Evolutionary conservation across 1,284 basidiomycete species (phyloP).

Genomic region (Irpex rosettiformis): DNA sequence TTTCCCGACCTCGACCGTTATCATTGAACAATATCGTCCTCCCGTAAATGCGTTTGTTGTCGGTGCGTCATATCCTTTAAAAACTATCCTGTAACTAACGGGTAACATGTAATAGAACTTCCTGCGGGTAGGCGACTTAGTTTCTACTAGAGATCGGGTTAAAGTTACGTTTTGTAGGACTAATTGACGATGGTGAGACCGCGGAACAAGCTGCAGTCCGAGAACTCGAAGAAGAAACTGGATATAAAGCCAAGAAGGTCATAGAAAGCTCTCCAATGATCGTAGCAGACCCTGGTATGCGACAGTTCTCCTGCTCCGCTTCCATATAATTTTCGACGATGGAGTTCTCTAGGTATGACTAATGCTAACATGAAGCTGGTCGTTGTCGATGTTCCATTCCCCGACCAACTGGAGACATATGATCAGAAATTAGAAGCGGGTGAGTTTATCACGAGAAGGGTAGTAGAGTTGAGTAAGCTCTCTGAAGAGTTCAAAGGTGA

Average conservation of each 20-base stretch:
- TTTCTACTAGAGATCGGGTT: background rate
- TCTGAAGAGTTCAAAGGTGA: slow-evolving; percentile 64
- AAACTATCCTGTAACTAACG: background rate
- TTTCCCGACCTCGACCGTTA: slow-evolving; percentile 70
- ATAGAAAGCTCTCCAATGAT: slow-evolving; percentile 66
- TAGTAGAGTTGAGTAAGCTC: slow-evolving; percentile 68
- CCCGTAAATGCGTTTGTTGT: slow-evolving; percentile 73
- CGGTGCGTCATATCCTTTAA: slow-evolving; percentile 39
- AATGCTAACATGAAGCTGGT: slow-evolving; percentile 81
- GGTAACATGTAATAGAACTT: slow-evolving; percentile 50
- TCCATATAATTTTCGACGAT: background rate
- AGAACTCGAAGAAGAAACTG: slow-evolving; percentile 90
- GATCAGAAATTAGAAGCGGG: slow-evolving; percentile 73
- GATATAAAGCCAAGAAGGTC: slow-evolving; percentile 67
- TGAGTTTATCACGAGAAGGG: slow-evolving; percentile 74
- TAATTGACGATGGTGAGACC: slow-evolving; percentile 81
- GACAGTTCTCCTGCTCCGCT: background rate
- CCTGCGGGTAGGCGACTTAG: slow-evolving; percentile 58
- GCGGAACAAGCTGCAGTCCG: slow-evolving; percentile 76
- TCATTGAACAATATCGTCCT: slow-evolving; percentile 88
- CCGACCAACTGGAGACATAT: slow-evolving; percentile 57
- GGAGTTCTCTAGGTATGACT: slow-evolving; percentile 61
- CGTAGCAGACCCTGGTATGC: slow-evolving; percentile 74
- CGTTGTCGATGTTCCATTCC: slow-evolving; percentile 57
- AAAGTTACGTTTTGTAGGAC: slow-evolving; percentile 38